A percentile compares a stretch with the other conserved stretches of the same genome.
phyloP scores from a whole-genome alignment of 78 protist genomes.

The Diacronema lutheri region DNA sequence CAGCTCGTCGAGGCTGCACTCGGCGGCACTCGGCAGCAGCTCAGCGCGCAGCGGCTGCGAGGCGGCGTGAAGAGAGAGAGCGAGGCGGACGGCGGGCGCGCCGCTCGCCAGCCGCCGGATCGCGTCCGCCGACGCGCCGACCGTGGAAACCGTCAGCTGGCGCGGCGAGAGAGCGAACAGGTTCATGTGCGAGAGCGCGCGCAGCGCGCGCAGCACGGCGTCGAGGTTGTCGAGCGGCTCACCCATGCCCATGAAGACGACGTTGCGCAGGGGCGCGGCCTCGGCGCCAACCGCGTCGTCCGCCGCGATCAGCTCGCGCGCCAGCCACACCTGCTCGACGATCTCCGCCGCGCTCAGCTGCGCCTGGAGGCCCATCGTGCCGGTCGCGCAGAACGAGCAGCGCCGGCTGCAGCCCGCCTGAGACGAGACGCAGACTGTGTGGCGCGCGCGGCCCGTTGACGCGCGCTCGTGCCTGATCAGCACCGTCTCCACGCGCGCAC shows the following conservation, averaged over 20 bases:
- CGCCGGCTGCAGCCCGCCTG: conserved; percentile 58
- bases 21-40: conserved; percentile 35
- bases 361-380: conserved; percentile 36
- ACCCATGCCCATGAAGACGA: conserved; percentile 34
- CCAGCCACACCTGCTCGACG: conserved; percentile 29
- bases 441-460: not conserved
- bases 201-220: conserved; percentile 11
- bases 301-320: not conserved
- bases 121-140: conserved; percentile 34
- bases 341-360: conserved; percentile 53
- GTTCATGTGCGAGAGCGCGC: conserved; percentile 13
- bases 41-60: conserved; percentile 29
- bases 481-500: not conserved
- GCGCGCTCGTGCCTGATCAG: not conserved
- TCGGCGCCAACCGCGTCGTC: not conserved
- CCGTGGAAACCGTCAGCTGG: conserved; percentile 44
- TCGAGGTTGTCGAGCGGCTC: conserved; percentile 54
- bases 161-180: conserved; percentile 10
- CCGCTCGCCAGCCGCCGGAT: conserved; percentile 10
- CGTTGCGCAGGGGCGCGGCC: not conserved
- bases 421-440: conserved; percentile 52
- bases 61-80: conserved; percentile 56
- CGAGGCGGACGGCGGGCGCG: conserved; percentile 41
- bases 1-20: conserved; percentile 3
- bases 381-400: conserved; percentile 63